Base-by-base conservation (phyloP, 2,329 filamentous ascomycete genomes). In the Neopestalotiopsis clavispora region DNA sequence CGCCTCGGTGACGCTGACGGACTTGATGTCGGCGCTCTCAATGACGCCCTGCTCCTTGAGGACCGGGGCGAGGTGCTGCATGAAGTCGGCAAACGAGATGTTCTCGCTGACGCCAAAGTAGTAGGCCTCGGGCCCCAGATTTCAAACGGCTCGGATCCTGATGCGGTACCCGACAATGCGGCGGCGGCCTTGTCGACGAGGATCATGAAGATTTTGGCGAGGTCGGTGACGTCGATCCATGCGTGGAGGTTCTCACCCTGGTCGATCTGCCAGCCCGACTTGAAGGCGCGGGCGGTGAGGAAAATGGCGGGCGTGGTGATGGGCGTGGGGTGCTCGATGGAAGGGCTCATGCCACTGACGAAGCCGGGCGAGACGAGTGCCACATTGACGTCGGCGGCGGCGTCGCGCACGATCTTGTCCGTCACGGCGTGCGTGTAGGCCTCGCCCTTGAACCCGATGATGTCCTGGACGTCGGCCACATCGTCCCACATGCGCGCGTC, bases 291-390 rank as follows among this genome's bases (percentile, higher is more conserved):
- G 1, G 70, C 69, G 1, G 71, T 70, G 14, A 65, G 59, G 38
- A 74, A 52, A 20, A 73, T 20, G 4, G 68, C 70, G 4, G 69
- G 64, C 49, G 62, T 71, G 10, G 69, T 70, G 65, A 74, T 71
- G n/a, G 72, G 69, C 20, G 67, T 70, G 20, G 71, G 68, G 62
- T 74, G 66, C 40, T 68, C 38, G 7, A 73, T 67, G 14, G 69
- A 73, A 3, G 70, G 68, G 52, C 69, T 72, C 63, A 70, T 69
- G 52, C 73, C 73, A 52, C 70, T 70, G 10, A 74, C 72, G 38
- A 70, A 70, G 4, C 69, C 72, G 4, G 72, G 70, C 4, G 71
- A 69, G 20, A 74, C 52, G 60, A 74, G 72, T 65, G 72, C 69
- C n/a, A 74, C 69, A 20, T 74, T 70, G 42, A 72, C 66, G 13